phyloP scores from a whole-genome alignment of 768 basidiomycete species.

The Mrakia blollopis region DNA sequence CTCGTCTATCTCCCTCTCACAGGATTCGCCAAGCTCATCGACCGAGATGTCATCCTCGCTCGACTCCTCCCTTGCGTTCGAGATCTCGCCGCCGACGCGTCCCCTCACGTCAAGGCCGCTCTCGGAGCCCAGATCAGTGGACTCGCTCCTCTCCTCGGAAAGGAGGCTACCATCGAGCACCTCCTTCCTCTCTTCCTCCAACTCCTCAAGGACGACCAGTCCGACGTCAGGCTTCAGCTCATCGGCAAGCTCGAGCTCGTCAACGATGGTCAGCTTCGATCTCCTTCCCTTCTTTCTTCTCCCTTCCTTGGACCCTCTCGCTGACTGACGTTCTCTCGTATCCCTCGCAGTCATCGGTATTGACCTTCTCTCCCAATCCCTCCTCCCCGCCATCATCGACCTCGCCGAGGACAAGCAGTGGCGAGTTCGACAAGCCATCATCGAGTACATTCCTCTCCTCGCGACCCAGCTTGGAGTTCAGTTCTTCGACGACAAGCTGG shows the following conservation, averaged over 20 bases:
- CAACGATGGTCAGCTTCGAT: conserved; percentile 63
- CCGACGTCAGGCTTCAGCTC: conserved; percentile 93
- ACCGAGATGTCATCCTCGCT: conserved; percentile 86
- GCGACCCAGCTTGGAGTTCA: conserved; percentile 94
- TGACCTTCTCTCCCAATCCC: conserved; percentile 84
- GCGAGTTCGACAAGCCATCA: conserved; percentile 98
- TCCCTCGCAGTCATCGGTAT: conserved; percentile 81
- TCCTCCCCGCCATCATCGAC: conserved; percentile 95
- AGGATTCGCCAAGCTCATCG: conserved; percentile 93
- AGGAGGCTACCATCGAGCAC: conserved; percentile 90
- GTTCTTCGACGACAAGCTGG: conserved; percentile 97
- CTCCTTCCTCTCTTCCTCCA: conserved; percentile 94
- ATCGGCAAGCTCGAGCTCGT: conserved; percentile 98
- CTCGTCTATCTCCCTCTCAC: conserved; percentile 11
- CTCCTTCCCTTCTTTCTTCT: neutral
- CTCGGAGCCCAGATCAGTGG: conserved; percentile 94
- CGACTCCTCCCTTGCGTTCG: conserved; percentile 91
- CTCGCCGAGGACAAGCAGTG: conserved; percentile 99
- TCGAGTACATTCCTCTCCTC: conserved; percentile 96
- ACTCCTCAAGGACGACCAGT: conserved; percentile 95
- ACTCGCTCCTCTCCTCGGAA: conserved; percentile 86
- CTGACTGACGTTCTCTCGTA: conserved; percentile 7
- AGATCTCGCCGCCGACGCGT: conserved; percentile 85
- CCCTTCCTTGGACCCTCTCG: neutral
- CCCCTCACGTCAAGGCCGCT: conserved; percentile 95